These are phyloP conservation scores for Sugiyamaella smithiae DNA, from an alignment of 805 yeast genomes.

Conservation along the genomic window DNA sequence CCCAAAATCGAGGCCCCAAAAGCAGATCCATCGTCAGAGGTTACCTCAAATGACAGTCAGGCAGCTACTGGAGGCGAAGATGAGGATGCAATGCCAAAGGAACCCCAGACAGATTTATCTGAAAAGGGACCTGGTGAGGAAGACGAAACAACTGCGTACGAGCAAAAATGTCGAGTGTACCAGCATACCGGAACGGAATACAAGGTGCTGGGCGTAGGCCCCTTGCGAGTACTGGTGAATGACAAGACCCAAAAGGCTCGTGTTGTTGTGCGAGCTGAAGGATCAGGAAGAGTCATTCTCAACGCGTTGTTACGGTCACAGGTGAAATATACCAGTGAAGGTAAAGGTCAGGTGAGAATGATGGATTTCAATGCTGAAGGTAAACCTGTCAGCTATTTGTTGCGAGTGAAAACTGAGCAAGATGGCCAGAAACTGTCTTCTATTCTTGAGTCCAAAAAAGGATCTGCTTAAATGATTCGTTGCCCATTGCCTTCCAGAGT, in stretches of 20 bases:
- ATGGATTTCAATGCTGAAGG: conserved; percentile 57
- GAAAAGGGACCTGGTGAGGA: conserved; percentile 80
- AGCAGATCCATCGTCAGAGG: conserved; percentile 1
- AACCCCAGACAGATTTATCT: conserved; percentile 46
- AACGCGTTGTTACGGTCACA: conserved; percentile 61
- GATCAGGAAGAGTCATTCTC: conserved; percentile 73
- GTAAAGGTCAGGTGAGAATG: conserved; percentile 62
- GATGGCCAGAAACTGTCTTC: conserved; percentile 55
- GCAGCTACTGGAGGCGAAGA: conserved; percentile 34
- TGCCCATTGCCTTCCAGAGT: too few relatives aligned
- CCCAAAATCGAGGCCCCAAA: not conserved
- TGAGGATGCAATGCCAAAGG: conserved; percentile 43
- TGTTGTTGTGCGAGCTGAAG: conserved; percentile 81
- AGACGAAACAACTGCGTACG: conserved; percentile 60
- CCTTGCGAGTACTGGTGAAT: conserved; percentile 66
- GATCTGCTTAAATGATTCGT: too few relatives aligned
- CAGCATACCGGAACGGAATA: conserved; percentile 47
- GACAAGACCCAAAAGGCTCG: conserved; percentile 62
- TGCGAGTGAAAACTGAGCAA: conserved; percentile 71
- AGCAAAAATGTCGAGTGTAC: conserved; percentile 71
- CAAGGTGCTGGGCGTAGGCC: conserved; percentile 66
- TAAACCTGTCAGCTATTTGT: conserved; percentile 61
- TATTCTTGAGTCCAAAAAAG: conserved; percentile 15
- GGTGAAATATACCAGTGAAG: conserved; percentile 59
- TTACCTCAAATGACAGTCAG: conserved; percentile 23